phyloP scores from a whole-genome alignment of 306 rosid species.

The Dalbergia cochinchinensis region DNA sequence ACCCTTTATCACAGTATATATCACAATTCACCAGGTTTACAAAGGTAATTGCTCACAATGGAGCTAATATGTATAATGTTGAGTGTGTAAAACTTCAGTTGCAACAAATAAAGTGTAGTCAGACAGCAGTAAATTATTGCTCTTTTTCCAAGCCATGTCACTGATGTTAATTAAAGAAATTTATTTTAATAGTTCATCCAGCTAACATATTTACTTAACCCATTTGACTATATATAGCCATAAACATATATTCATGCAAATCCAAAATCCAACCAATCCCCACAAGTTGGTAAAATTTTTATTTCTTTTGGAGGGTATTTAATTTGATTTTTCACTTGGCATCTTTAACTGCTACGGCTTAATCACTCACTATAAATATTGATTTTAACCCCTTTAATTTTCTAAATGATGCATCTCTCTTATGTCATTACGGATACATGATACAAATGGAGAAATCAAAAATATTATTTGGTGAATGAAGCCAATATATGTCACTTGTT shows the following conservation, averaged over 20 bases:
- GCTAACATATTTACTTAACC: background rate
- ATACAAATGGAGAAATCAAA: background rate
- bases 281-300: slow-evolving; percentile 2
- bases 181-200: slow-evolving; percentile 9
- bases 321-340: background rate
- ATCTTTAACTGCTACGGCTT: slow-evolving; percentile 3
- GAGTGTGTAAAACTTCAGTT: background rate
- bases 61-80: background rate
- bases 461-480: background rate
- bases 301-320: background rate
- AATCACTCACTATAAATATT: background rate
- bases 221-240: background rate
- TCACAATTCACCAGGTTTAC: background rate
- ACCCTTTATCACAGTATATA: background rate
- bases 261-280: background rate
- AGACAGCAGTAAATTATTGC: background rate
- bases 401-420: background rate
- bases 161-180: background rate
- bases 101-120: background rate
- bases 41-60: background rate
- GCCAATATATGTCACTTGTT: background rate
- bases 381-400: background rate
- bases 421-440: background rate
- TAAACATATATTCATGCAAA: background rate
- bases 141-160: background rate